A percentile compares a stretch with the other conserved stretches of the same genome.
These are phyloP conservation scores for Aspergillus sp. DNA, from an alignment of 2,329 filamentous ascomycete genomes.

Conservation along the genomic window DNA sequence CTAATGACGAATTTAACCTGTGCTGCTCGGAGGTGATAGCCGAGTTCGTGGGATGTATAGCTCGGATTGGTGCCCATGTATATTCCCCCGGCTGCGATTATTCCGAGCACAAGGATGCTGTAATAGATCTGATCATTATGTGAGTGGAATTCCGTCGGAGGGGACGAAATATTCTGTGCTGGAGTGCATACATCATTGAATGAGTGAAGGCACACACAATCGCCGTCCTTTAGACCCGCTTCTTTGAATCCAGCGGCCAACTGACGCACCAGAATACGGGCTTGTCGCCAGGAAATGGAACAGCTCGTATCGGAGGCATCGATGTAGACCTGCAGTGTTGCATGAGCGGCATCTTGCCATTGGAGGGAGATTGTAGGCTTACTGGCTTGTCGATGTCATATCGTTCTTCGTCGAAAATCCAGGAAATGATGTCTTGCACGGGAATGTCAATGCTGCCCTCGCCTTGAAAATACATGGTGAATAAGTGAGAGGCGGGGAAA, in stretches of 20 bases:
- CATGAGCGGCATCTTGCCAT: background rate
- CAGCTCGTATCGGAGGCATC: background rate
- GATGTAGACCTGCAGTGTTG: background rate
- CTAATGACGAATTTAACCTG: constrained; percentile 11
- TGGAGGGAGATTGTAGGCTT: background rate
- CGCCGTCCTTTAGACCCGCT: constrained; percentile 9
- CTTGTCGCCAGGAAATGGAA: background rate
- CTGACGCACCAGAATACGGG: background rate
- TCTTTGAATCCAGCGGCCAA: background rate
- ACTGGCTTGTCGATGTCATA: background rate
- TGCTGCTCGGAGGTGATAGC: constrained; percentile 7
- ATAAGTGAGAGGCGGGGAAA: background rate
- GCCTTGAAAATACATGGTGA: background rate
- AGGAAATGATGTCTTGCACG: background rate
- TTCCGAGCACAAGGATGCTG: constrained; percentile 18
- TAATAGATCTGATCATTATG: constrained; percentile 2
- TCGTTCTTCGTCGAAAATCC: background rate
- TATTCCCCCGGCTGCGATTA: constrained; percentile 26
- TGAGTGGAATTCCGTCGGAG: too few species aligned
- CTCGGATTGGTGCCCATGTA: constrained; percentile 29
- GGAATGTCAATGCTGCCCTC: background rate
- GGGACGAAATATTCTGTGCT: too few species aligned
- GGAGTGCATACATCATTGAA: constrained; percentile 10
- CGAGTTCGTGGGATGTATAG: constrained; percentile 25
- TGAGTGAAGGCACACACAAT: constrained; percentile 18